Conservation (phyloP, 768 basidiomycete species). For the Podaxis carcinomalis region DNA sequence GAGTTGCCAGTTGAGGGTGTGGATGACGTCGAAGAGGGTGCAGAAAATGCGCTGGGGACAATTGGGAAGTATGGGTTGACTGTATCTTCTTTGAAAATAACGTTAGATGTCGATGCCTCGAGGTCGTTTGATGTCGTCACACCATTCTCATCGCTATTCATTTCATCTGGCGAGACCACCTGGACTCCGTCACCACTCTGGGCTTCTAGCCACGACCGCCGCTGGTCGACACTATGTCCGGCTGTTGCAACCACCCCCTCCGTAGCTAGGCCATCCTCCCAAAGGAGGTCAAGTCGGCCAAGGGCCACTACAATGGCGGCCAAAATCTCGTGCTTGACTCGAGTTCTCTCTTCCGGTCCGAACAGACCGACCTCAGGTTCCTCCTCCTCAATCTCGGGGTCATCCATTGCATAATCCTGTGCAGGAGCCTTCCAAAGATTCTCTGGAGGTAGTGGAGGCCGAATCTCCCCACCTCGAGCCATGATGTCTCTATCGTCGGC, state of each 20-base stretch:
- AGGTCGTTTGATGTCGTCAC: constrained; percentile 10
- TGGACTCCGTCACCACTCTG: constrained; percentile 15
- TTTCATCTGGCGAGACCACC: constrained; percentile 14
- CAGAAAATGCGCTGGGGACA: constrained; percentile 19
- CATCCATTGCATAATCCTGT: constrained; percentile 11
- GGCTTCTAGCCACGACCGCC: constrained; percentile 6
- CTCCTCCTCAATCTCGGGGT: constrained; percentile 30
- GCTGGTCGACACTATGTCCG: constrained; percentile 6
- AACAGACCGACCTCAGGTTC: constrained; percentile 42
- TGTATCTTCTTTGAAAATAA: constrained; percentile 15
- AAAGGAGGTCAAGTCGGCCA: constrained; percentile 49
- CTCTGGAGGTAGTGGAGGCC: constrained; percentile 6
- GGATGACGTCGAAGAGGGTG: constrained; percentile 12
- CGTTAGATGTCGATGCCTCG: constrained; percentile 8
- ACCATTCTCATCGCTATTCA: constrained; percentile 15
- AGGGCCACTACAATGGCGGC: constrained; percentile 89
- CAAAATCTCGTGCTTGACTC: constrained; percentile 79
- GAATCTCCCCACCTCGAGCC: not conserved
- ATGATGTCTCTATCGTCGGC: constrained; percentile 44
- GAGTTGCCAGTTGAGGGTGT: constrained; percentile 8
- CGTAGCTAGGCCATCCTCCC: constrained; percentile 28
- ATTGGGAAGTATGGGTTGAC: constrained; percentile 56
- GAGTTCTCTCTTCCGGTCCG: constrained; percentile 46
- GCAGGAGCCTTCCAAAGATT: constrained; percentile 9
- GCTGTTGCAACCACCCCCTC: constrained; percentile 20